A percentile compares a stretch with the other conserved stretches of the same genome.
These are phyloP conservation scores for Venturia oleaginea DNA, from an alignment of 2,329 filamentous ascomycete species.

Conservation along the genomic window DNA sequence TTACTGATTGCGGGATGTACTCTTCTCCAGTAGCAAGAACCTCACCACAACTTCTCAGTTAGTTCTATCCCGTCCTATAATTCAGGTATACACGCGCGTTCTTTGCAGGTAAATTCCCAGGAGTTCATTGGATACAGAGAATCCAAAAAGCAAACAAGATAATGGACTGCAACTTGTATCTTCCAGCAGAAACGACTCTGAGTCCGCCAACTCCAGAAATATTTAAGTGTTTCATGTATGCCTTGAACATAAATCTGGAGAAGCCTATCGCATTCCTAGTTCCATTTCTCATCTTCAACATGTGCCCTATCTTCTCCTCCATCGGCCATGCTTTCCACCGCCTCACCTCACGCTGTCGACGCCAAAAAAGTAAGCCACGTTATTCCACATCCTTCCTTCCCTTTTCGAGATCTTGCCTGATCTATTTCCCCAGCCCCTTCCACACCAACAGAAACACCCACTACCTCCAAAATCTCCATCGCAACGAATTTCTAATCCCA, in stretches of 20 bases:
- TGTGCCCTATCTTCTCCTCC: background rate
- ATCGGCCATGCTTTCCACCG: background rate
- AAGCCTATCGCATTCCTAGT: no score
- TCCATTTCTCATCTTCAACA: background rate
- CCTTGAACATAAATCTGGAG: no score
- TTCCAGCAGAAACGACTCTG: background rate
- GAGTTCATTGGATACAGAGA: no score
- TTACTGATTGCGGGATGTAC: background rate
- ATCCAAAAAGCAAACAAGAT: no score
- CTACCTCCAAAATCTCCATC: background rate
- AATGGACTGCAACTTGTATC: background rate
- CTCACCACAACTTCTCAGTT: background rate
- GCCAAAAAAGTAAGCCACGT: background rate
- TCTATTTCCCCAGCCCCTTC: background rate
- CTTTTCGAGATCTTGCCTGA: no score
- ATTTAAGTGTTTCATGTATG: background rate
- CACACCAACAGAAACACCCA: background rate
- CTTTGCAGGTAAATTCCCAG: background rate
- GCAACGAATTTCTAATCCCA: background rate
- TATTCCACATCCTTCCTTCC: background rate
- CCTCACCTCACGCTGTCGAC: background rate
- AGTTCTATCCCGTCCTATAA: background rate
- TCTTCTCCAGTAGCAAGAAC: background rate
- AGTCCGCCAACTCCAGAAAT: background rate
- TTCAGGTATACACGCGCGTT: background rate